Base-by-base conservation (phyloP, 257 asterid species). In the Datura wrightii region DNA sequence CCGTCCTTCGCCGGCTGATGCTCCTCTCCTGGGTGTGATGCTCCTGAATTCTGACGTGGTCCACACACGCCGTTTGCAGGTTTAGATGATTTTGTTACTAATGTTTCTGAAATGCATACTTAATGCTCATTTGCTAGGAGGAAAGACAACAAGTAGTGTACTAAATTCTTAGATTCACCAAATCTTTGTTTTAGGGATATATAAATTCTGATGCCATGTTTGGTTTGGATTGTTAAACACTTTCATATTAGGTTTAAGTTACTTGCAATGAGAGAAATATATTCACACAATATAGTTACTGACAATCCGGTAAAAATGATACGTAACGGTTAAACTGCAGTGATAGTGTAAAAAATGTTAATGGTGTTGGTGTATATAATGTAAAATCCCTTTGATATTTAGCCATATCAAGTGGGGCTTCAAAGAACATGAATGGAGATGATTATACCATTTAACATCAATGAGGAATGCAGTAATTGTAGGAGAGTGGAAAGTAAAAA, bases 241-340 rank as follows among this genome's bases (percentile, higher is more conserved):
- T 71, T 71, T 71, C 13, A 70, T 70, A 70, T 18, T 70, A 55
- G 54, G 79, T 42, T 70, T 42, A n/a, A 71, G 79, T n/a, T 70
- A 24, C 55, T n/a, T 1, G 55, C 56, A 42, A 67, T 67, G 48
- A 6, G 76, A 67, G 37, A 36, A 55, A 15, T 36, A 66, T 66
- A 36, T 66, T 14, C 36, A 66, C 24, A 37, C 19, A 66, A 10
- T 71, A 4, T 18, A 15, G 34, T 9, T 53, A 41, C 3, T 55
- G 53, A 41, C 1, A 41, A 41, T 18, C 10, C 10, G 39, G 42
- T 65, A 65, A 34, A 65, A 36, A 65, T 36, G 31, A 67, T 67
- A 67, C 37, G 36, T 67, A 37, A 14, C n/a, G 7, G 74, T 37
- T 66, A 66, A 66, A 37, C 44, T 66, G 48, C 24, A 67, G 31